These are phyloP conservation scores for Colletotrichum ledebouriae DNA, from an alignment of 2,329 filamentous ascomycete species.

Conservation along the genomic window DNA sequence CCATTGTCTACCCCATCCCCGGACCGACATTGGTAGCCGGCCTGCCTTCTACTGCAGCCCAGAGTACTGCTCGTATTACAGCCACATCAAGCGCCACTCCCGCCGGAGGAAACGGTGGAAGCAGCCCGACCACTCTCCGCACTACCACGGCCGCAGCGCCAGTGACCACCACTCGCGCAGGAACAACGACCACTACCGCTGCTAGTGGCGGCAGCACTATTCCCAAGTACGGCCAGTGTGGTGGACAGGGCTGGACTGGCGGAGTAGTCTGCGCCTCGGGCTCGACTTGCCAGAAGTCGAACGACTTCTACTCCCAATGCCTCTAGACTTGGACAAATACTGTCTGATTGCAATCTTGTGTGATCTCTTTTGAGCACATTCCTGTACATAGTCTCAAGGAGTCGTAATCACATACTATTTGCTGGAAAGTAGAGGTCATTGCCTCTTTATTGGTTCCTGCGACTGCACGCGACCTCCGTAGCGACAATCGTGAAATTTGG, in stretches of 20 bases:
- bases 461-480: no score
- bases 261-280: slow-evolving; percentile 52
- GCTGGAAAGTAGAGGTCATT: no score
- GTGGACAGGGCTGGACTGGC: slow-evolving; percentile 53
- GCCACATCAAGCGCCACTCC: slow-evolving; percentile 37
- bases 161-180: slow-evolving; percentile 26
- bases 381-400: no score
- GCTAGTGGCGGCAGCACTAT: slow-evolving; percentile 42
- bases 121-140: slow-evolving; percentile 24
- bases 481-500: no score
- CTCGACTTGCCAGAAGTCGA: slow-evolving; percentile 53
- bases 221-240: slow-evolving; percentile 54
- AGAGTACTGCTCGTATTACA: slow-evolving; percentile 29
- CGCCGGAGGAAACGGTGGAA: slow-evolving; percentile 40
- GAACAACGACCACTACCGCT: slow-evolving; percentile 30
- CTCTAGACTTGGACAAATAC: slow-evolving; percentile 45
- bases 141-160: slow-evolving; percentile 28
- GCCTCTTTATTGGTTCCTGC: no score
- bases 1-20: slow-evolving; percentile 49
- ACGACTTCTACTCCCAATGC: slow-evolving; percentile 59
- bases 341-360: no score
- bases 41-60: slow-evolving; percentile 34
- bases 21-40: slow-evolving; percentile 48
- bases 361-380: no score
- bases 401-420: no score